phyloP scores from a whole-genome alignment of 306 rosid species.

The Pyrus communis region DNA sequence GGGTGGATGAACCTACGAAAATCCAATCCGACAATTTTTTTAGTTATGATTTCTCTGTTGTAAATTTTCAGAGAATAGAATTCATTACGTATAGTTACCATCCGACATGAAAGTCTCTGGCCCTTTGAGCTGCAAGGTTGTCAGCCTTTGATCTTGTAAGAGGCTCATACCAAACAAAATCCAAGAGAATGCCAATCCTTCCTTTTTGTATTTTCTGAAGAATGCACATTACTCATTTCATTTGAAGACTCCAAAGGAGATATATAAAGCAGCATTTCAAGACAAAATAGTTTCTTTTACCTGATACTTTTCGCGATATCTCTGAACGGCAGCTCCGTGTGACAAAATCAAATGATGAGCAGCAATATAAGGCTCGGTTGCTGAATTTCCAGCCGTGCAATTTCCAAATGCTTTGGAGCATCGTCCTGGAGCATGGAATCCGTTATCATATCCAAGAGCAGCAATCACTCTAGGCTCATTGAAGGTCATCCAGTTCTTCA shows the following conservation, averaged over 20 bases:
- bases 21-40: neutral
- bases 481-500: constrained; percentile 92
- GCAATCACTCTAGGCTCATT: constrained; percentile 88
- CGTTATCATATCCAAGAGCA: constrained; percentile 89
- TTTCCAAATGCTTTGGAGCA: constrained; percentile 82
- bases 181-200: constrained; percentile 73
- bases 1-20: constrained; percentile 82
- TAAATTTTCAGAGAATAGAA: too few species aligned
- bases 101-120: constrained; percentile 88
- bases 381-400: constrained; percentile 72
- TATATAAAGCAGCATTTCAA: neutral
- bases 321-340: constrained; percentile 77
- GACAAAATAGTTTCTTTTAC: constrained; percentile 21
- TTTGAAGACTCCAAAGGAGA: too few species aligned
- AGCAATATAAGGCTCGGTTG: constrained; percentile 77
- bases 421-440: constrained; percentile 76
- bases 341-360: constrained; percentile 79
- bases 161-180: constrained; percentile 89
- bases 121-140: constrained; percentile 86
- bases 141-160: constrained; percentile 87
- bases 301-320: constrained; percentile 73
- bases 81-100: constrained; percentile 39
- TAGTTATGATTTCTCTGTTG: too few species aligned
- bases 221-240: too few species aligned
- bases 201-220: constrained; percentile 67